Evolutionary conservation across 495 filamentous ascomycete genomes (phyloP).

Genomic region (Neurospora africana): DNA sequence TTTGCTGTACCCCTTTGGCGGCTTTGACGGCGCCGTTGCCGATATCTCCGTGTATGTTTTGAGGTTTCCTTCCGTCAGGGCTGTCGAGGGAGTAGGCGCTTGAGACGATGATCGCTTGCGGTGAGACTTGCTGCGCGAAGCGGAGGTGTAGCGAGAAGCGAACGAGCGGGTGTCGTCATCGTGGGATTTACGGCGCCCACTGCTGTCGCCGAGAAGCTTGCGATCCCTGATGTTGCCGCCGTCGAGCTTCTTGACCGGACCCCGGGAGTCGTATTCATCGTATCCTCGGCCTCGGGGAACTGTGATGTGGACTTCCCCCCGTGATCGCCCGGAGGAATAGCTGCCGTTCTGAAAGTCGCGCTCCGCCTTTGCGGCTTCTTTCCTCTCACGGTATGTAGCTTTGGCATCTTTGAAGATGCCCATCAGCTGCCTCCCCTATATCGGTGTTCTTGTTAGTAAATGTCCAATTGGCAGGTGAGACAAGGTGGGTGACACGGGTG

Average conservation of each 20-base stretch:
- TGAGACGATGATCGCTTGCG: constrained; percentile 17
- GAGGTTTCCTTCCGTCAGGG: constrained; percentile 34
- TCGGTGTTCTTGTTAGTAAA: constrained; percentile 7
- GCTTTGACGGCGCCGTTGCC: constrained; percentile 28
- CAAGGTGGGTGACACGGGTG: not conserved
- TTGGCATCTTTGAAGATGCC: constrained; percentile 82
- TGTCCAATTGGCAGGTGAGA: not conserved
- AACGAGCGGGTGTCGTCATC: constrained; percentile 28
- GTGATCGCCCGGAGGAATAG: not conserved
- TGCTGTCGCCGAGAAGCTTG: constrained; percentile 8
- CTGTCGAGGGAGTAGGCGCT: constrained; percentile 6
- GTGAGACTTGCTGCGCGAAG: constrained; percentile 19
- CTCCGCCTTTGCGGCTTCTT: constrained; percentile 61
- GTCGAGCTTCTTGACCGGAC: not conserved
- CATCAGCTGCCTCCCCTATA: constrained; percentile 76
- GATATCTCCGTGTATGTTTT: constrained; percentile 34
- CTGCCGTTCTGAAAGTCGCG: constrained; percentile 28
- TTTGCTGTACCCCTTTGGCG: constrained; percentile 27
- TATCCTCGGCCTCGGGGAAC: constrained; percentile 13
- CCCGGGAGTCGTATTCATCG: constrained; percentile 11
- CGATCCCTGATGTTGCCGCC: constrained; percentile 2
- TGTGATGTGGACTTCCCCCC: not conserved
- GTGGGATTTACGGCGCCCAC: constrained; percentile 20
- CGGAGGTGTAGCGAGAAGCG: constrained; percentile 27
- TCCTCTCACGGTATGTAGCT: constrained; percentile 72